Conservation (phyloP, 1,284 basidiomycete genomes). For the Cerrena zonata region DNA sequence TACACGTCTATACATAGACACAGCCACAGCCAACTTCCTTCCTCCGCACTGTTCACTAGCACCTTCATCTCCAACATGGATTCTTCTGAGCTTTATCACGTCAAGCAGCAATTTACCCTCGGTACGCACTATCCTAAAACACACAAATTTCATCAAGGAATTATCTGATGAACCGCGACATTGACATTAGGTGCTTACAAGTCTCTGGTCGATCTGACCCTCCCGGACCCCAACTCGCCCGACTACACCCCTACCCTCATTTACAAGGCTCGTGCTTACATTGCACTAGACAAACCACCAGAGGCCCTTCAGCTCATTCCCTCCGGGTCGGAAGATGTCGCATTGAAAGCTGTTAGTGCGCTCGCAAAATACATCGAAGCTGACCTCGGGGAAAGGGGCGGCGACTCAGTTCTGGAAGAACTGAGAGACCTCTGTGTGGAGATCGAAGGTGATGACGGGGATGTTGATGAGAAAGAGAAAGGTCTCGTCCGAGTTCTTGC, state of each 20-base stretch:
- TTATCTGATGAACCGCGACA: slow-evolving; percentile 5
- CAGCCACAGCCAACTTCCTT: too few species aligned
- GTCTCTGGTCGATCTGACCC: slow-evolving; percentile 43
- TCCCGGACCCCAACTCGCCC: slow-evolving; percentile 57
- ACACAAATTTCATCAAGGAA: neutral
- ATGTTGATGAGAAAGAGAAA: slow-evolving; percentile 58
- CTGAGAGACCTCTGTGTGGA: slow-evolving; percentile 82
- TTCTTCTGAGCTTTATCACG: slow-evolving; percentile 75
- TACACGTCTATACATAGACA: neutral
- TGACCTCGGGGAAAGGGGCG: slow-evolving; percentile 35
- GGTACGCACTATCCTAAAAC: slow-evolving; percentile 37
- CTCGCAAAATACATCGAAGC: slow-evolving; percentile 64
- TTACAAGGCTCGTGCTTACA: slow-evolving; percentile 79
- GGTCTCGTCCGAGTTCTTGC: slow-evolving; percentile 72
- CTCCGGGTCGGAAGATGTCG: slow-evolving; percentile 54
- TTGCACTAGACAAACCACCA: slow-evolving; percentile 66
- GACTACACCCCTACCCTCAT: slow-evolving; percentile 63
- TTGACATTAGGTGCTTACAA: slow-evolving; percentile 57
- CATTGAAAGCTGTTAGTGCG: slow-evolving; percentile 65
- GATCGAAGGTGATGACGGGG: slow-evolving; percentile 71
- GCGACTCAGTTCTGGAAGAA: slow-evolving; percentile 67
- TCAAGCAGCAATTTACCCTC: slow-evolving; percentile 81
- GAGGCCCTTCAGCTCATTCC: slow-evolving; percentile 53
- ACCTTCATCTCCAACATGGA: slow-evolving; percentile 45
- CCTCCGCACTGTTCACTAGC: too few species aligned